phyloP scores from a whole-genome alignment of 176 grass and related monocot genomes.

The Lolium rigidum region DNA sequence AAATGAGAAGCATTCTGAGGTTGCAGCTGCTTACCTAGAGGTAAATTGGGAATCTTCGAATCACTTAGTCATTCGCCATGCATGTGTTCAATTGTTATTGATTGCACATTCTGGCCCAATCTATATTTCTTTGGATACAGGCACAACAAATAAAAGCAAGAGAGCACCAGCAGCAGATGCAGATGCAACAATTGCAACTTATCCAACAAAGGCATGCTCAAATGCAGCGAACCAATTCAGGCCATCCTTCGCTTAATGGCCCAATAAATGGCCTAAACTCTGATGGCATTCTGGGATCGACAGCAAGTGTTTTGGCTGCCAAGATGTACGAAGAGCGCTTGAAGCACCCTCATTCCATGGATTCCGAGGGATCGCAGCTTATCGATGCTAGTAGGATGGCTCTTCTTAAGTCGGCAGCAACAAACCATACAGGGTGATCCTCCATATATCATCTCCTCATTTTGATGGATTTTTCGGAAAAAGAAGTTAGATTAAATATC shows the following conservation, averaged over 20 bases:
- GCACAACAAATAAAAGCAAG: slow-evolving; percentile 89
- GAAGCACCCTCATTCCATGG: slow-evolving; percentile 81
- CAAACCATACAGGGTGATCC: slow-evolving; percentile 81
- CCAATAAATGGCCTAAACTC: slow-evolving; percentile 76
- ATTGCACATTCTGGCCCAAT: not conserved
- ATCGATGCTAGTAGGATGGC: slow-evolving; percentile 88
- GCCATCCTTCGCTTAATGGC: slow-evolving; percentile 71
- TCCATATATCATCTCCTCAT: not conserved
- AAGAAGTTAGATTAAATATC: slow-evolving; percentile 17
- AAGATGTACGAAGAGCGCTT: slow-evolving; percentile 98
- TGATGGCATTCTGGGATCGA: slow-evolving; percentile 81
- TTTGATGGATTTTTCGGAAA: slow-evolving; percentile 24
- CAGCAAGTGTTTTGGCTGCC: slow-evolving; percentile 92
- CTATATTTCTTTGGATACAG: slow-evolving; percentile 47
- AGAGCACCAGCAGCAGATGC: slow-evolving; percentile 93
- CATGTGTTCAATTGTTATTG: slow-evolving; percentile 25
- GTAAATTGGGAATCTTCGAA: slow-evolving; percentile 39
- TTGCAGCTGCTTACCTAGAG: slow-evolving; percentile 94
- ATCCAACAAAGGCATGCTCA: slow-evolving; percentile 95
- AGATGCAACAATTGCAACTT: slow-evolving; percentile 93
- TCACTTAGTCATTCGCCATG: slow-evolving; percentile 20
- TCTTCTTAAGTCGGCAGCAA: slow-evolving; percentile 88
- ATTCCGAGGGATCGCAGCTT: slow-evolving; percentile 81
- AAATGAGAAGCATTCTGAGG: slow-evolving; percentile 97
- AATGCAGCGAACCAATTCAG: slow-evolving; percentile 73